A percentile compares a stretch with the other conserved stretches of the same genome.
These are phyloP conservation scores for Paraglomus occultum DNA, from an alignment of 192 early-diverging fungal species.

Conservation along the genomic window DNA sequence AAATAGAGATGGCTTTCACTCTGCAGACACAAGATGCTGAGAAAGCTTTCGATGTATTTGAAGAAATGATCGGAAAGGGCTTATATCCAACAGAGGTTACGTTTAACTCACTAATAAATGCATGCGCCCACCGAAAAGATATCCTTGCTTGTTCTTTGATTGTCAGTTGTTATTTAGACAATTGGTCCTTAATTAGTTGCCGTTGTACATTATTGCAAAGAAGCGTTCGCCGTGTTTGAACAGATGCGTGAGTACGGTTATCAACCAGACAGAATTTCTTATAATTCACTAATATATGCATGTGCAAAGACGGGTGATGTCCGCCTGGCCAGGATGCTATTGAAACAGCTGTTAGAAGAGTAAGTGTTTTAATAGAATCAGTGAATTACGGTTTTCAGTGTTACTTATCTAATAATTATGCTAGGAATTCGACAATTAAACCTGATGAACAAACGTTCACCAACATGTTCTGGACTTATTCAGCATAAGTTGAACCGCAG, in stretches of 20 bases:
- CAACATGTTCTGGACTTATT: constrained; percentile 71
- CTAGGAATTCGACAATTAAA: constrained; percentile 39
- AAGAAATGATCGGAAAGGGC: constrained; percentile 72
- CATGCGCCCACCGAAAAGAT: constrained; percentile 72
- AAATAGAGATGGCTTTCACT: not conserved
- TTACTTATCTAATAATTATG: not conserved
- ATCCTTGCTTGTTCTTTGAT: constrained; percentile 11
- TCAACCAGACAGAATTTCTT: constrained; percentile 73
- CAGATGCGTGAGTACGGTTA: constrained; percentile 89
- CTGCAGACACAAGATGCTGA: constrained; percentile 73
- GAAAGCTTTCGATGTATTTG: constrained; percentile 86
- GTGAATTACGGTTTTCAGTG: not conserved
- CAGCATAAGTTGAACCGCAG: constrained; percentile 47
- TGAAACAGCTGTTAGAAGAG: constrained; percentile 54
- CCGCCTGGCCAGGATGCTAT: constrained; percentile 60
- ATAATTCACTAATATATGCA: constrained; percentile 76
- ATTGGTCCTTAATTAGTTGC: not conserved
- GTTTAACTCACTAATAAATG: constrained; percentile 85
- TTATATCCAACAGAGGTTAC: constrained; percentile 80
- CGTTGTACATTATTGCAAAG: constrained; percentile 64
- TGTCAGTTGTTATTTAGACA: not conserved
- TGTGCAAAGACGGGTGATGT: constrained; percentile 77
- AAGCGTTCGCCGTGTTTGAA: constrained; percentile 74
- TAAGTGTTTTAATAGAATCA: constrained; percentile 25
- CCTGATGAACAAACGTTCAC: constrained; percentile 61